A percentile compares a stretch with the other conserved stretches of the same genome.
Evolutionary conservation across 2,329 filamentous ascomycete species (phyloP).

Genomic region (Claviceps fusiformis): DNA sequence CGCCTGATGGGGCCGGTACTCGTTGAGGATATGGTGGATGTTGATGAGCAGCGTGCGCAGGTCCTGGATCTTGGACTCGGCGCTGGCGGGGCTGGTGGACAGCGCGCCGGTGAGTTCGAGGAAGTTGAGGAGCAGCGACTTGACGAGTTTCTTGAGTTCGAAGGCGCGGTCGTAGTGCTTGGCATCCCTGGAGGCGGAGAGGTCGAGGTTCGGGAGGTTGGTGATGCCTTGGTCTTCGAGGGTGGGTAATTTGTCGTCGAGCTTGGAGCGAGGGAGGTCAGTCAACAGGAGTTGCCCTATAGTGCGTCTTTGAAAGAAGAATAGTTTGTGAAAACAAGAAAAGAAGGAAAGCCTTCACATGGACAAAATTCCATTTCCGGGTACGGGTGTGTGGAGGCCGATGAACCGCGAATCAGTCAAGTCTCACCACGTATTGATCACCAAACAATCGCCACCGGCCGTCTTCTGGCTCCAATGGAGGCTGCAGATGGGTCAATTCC

Average conservation of each 20-base stretch:
- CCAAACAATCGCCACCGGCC: slow-evolving; percentile 68
- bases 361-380: not conserved
- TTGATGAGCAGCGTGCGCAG: slow-evolving; percentile 76
- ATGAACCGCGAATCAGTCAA: not conserved
- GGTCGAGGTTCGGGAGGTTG: slow-evolving; percentile 40
- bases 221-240: slow-evolving; percentile 58
- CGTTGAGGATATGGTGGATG: slow-evolving; percentile 84
- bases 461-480: slow-evolving; percentile 58
- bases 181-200: slow-evolving; percentile 30
- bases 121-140: slow-evolving; percentile 78
- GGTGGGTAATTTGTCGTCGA: slow-evolving; percentile 48
- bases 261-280: slow-evolving; percentile 17
- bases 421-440: slow-evolving; percentile 43
- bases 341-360: not conserved
- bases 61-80: slow-evolving; percentile 60
- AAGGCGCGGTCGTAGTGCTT: slow-evolving; percentile 50
- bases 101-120: slow-evolving; percentile 59
- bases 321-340: not conserved
- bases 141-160: slow-evolving; percentile 64
- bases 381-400: too few species aligned
- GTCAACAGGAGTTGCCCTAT: too few species aligned
- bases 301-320: not conserved
- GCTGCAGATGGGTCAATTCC: slow-evolving; percentile 65
- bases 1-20: slow-evolving; percentile 87
- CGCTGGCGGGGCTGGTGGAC: slow-evolving; percentile 26